Conservation (phyloP, 306 rosid genomes). For the Fragaria iinumae region DNA sequence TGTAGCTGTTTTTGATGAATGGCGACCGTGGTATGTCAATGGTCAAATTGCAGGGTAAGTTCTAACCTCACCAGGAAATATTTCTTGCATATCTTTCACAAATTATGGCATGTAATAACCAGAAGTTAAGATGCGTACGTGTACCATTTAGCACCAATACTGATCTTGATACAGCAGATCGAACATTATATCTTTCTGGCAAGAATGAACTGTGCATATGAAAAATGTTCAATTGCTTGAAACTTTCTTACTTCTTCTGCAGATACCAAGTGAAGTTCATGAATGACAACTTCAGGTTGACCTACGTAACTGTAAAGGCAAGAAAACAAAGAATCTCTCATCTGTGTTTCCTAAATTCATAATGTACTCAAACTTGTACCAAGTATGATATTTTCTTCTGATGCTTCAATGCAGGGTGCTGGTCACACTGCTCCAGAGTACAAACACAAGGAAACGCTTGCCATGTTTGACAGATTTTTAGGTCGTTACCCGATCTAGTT, state of each 20-base stretch:
- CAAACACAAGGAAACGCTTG: slow-evolving; percentile 32
- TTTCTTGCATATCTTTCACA: background rate
- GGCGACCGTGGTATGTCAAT: slow-evolving; percentile 34
- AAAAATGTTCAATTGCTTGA: background rate
- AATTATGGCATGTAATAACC: background rate
- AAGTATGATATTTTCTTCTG: background rate
- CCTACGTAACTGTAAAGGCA: slow-evolving; percentile 30
- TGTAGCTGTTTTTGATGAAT: slow-evolving; percentile 28
- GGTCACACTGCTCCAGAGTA: slow-evolving; percentile 37
- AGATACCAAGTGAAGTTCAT: slow-evolving; percentile 33
- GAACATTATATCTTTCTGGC: background rate
- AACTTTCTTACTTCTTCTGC: background rate
- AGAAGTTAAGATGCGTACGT: background rate
- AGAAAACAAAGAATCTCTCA: background rate
- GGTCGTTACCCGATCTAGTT: slow-evolving; percentile 27
- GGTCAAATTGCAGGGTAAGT: slow-evolving; percentile 39
- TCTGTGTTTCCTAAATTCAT: background rate
- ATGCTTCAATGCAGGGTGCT: slow-evolving; percentile 21
- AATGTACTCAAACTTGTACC: background rate
- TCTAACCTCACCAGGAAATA: background rate
- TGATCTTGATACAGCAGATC: background rate
- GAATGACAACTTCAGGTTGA: slow-evolving; percentile 24
- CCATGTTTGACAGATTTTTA: slow-evolving; percentile 32
- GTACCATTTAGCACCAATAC: background rate
- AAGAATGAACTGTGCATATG: background rate